Conservation (phyloP, 2,329 filamentous ascomycete genomes). For the Colletotrichum sp. region DNA sequence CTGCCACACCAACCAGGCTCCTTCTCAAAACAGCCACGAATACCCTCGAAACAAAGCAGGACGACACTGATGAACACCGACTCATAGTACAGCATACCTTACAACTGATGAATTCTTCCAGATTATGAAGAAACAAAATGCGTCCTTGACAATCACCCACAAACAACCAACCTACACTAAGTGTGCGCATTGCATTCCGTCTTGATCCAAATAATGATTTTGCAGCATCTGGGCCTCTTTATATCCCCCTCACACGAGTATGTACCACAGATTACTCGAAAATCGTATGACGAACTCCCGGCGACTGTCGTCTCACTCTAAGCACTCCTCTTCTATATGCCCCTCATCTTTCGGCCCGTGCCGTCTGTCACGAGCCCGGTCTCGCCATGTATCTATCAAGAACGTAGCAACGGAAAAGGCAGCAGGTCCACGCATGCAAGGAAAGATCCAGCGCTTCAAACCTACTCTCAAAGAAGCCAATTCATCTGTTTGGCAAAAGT, state of each 20-base stretch:
- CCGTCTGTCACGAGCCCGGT: no score
- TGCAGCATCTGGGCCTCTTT: neutral
- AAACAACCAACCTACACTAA: neutral
- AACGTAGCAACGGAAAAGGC: no score
- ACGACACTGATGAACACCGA: neutral
- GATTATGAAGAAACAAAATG: no score
- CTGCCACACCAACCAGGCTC: neutral
- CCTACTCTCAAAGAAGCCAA: neutral
- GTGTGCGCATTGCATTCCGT: no score
- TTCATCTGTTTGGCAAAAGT: rapidly evolving
- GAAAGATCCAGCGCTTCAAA: neutral
- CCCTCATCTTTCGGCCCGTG: no score
- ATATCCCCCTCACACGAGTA: no score
- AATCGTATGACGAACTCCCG: neutral
- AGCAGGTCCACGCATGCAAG: neutral
- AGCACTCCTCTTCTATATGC: no score
- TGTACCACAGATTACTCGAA: no score
- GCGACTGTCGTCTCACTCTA: neutral
- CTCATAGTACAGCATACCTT: neutral
- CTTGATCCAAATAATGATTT: neutral
- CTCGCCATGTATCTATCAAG: no score
- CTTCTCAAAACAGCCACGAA: neutral
- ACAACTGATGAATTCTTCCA: no score
- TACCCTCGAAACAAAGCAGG: neutral
- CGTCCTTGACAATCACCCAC: rapidly evolving